Conservation (phyloP, 176 grass and related monocot genomes). For the Ananas comosus region DNA sequence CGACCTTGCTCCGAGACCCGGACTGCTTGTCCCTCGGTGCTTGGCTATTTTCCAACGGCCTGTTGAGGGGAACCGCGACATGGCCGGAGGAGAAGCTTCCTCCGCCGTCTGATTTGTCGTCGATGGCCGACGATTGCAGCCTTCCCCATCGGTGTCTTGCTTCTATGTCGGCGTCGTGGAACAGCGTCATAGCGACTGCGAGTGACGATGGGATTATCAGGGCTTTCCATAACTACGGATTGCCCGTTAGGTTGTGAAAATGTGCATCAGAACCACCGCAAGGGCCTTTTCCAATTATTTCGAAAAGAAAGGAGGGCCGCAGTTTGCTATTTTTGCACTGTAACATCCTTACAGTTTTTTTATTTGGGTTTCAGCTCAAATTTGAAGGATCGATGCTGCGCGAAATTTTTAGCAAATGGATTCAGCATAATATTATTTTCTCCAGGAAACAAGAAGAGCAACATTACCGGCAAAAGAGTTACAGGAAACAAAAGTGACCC, state of each 20-base stretch:
- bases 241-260: conserved; percentile 50
- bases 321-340: neutral
- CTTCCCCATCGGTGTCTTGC: conserved; percentile 11
- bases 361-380: too few species aligned
- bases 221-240: conserved; percentile 76
- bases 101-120: neutral
- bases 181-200: conserved; percentile 59
- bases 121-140: neutral
- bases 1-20: neutral
- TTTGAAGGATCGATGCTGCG: too few species aligned
- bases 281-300: neutral
- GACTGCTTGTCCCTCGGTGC: conserved; percentile 33
- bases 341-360: too few species aligned
- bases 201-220: conserved; percentile 57
- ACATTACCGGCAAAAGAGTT: neutral
- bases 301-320: neutral
- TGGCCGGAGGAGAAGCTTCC: conserved; percentile 84
- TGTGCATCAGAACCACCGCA: too few species aligned
- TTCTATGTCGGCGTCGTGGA: conserved; percentile 41
- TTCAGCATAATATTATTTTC: neutral
- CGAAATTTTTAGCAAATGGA: too few species aligned
- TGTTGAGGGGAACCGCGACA: conserved; percentile 28
- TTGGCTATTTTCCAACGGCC: conserved; percentile 31
- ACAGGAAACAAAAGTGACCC: neutral
- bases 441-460: neutral